Base-by-base conservation (phyloP, 2,329 filamentous ascomycete genomes). In the Apiospora malaysiana region DNA sequence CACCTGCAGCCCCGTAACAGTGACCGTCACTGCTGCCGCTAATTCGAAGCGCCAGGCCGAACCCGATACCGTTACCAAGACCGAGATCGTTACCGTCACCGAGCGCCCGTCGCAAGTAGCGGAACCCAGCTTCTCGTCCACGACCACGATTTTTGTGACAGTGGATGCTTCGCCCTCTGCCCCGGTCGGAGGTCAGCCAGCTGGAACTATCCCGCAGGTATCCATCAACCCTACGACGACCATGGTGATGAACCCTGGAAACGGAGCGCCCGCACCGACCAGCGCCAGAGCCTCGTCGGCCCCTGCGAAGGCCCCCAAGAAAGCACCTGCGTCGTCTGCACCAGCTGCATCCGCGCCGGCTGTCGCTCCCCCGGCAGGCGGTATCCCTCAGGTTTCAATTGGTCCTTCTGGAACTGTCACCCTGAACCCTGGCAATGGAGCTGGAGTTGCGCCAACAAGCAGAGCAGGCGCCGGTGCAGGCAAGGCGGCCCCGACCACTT, bases 211-310 rank as follows among this genome's bases (percentile, higher is more conserved):
- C n/a, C 71, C 71, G 21, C 68, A 69, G 56, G 56, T 72, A 9
- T 70, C 69, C 23, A 72, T 72, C 43, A 72, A 70, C 51, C 71
- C 71, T 23, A 68, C 56, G 47, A 72, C 71, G 23, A 72, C 71
- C 1, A 69, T 70, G 43, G 37, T 49, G 18, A 27, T 68, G 67
- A 56, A 68, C 66, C 66, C 66, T 25, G 67, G 67, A 37, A 49
- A 49, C 18, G 67, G 45, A 10, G 67, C 46, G 16, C 27, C 66
- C 66, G 66, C 66, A 10, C 18, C 67, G 46, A 68, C 67, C 14
- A 56, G 67, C 27, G 32, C 47, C 8, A 25, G 16, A 16, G 46
- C 27, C 7, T 42, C 63, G 16, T 27, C 65, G 12, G 27, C 65
- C 18, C 45, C n/a, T 21, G 45, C 42, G 5, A 46, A 46, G 40